These are phyloP conservation scores for Helotiales sp. DNA, from an alignment of 2,329 filamentous ascomycete genomes.

Conservation along the genomic window DNA sequence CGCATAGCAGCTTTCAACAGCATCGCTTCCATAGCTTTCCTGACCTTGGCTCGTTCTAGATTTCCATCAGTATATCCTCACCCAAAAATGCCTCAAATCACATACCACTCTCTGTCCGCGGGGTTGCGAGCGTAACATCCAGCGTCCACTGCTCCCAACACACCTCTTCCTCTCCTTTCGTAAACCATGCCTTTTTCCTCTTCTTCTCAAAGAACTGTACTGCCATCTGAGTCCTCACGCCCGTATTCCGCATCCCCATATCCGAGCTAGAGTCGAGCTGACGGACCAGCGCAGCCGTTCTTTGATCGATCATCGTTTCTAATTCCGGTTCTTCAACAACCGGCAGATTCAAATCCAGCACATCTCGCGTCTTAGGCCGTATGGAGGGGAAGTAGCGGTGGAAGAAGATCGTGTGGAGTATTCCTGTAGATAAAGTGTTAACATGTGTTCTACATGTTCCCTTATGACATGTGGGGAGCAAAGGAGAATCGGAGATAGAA, in stretches of 20 bases:
- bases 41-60: conserved; percentile 81
- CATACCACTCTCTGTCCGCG: conserved; percentile 83
- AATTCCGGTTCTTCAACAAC: conserved; percentile 88
- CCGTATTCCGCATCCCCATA: conserved; percentile 42
- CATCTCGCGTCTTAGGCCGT: conserved; percentile 78
- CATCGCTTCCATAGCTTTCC: conserved; percentile 86
- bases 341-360: conserved; percentile 87
- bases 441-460: no score
- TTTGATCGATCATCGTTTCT: conserved; percentile 90
- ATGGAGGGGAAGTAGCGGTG: conserved; percentile 94
- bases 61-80: conserved; percentile 5
- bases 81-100: conserved; percentile 8
- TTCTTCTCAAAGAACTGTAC: conserved; percentile 96
- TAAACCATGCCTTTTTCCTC: conserved; percentile 78
- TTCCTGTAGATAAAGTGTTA: no score
- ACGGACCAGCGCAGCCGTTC: conserved; percentile 75
- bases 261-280: conserved; percentile 66
- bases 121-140: conserved; percentile 89
- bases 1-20: conserved; percentile 86
- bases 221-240: conserved; percentile 74
- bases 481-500: conserved; percentile 26
- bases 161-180: conserved; percentile 84
- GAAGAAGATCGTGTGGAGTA: conserved; percentile 98
- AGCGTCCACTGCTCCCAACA: conserved; percentile 97
- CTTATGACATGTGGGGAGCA: no score